Evolutionary conservation across 768 basidiomycete species (phyloP).

Genomic region (Brasilioporus rufonigricans): DNA sequence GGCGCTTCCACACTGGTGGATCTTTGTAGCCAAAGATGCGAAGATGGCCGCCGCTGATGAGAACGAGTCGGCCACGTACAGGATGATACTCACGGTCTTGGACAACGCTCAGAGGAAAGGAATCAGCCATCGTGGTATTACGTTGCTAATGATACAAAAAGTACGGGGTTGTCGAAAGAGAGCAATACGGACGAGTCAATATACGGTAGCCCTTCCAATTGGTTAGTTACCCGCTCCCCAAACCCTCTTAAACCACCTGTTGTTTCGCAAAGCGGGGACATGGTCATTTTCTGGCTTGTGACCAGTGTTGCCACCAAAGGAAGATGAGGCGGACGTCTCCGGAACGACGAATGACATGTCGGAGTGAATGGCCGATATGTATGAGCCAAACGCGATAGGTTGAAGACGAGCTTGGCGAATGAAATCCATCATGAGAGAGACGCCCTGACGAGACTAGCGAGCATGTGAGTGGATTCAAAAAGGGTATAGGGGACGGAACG

Average conservation of each 20-base stretch:
- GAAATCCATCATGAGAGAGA: slow-evolving; percentile 75
- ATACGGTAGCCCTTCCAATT: slow-evolving; percentile 11
- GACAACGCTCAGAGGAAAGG: background rate
- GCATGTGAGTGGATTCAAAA: background rate
- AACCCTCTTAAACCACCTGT: slow-evolving; percentile 26
- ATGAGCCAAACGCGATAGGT: slow-evolving; percentile 43
- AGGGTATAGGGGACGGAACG: slow-evolving; percentile 23
- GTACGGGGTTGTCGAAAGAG: slow-evolving; percentile 16
- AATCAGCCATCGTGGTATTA: slow-evolving; percentile 21
- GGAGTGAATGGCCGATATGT: slow-evolving; percentile 34
- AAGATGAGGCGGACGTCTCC: slow-evolving; percentile 17
- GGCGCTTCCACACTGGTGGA: no score
- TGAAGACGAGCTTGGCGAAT: slow-evolving; percentile 74
- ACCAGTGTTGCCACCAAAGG: slow-evolving; percentile 8
- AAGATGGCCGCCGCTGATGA: slow-evolving; percentile 7
- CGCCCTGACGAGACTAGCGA: slow-evolving; percentile 78
- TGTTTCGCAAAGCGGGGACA: slow-evolving; percentile 10
- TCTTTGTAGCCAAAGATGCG: slow-evolving; percentile 5
- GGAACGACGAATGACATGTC: slow-evolving; percentile 30
- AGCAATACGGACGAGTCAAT: slow-evolving; percentile 15
- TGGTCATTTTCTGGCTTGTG: slow-evolving; percentile 19
- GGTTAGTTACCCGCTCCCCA: slow-evolving; percentile 22
- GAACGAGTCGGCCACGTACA: background rate
- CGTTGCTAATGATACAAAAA: slow-evolving; percentile 34
- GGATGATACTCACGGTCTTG: slow-evolving; percentile 2